Evolutionary conservation across 805 yeast genomes (phyloP), one percentile per base, ranked within the genome.

Genomic region (Candida nitratophila): DNA sequence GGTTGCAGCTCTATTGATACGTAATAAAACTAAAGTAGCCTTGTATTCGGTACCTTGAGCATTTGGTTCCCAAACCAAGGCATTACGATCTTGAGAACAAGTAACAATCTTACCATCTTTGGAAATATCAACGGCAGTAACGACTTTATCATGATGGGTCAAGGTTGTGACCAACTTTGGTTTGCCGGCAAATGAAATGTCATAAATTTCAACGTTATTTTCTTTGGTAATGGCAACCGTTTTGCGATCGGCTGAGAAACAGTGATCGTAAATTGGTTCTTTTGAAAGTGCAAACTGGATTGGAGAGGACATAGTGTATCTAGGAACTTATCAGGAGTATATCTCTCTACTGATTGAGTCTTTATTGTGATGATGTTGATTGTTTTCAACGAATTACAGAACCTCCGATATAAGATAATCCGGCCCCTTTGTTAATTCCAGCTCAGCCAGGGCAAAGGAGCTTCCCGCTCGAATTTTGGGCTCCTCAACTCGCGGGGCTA

Each of bases 61-160:
- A 48, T 73, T 68, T 31, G 86, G 85, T 51, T 86, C 90, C 97
- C 98, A 93, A 16, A 93, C 99, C 52, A 90, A 77, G 14, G 98
- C 98, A 56, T 93, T 93, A 65, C 99, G 77, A 65, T 93, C 99
- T 68, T 93, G 98, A 10, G 98, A 89, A 61, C 97, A 89, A 29
- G 98, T 93, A 57, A 93, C 93, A 53, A 93, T 88, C 61, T 84
- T 81, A 40, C 96, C 96, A 52, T 86, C 87, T 31, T 74, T 66
- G 33, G 96, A 84, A 55, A 95, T 82, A 62, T 93, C 99, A 34
- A 93, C 87, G 0, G 97, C 90, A 15, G 99, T 93, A 40, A 93
- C 90, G 3, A 90, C 79, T 63, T 91, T 90, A 64, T 91, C 97
- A 63, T 91, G 98, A 51, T 88, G 95, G 38, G 74, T 67, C 56